Percentiles rank a stretch among this genome's conserved stretches.
Conservation (phyloP, 257 asterid genomes). For the Anisodus acutangulus region DNA sequence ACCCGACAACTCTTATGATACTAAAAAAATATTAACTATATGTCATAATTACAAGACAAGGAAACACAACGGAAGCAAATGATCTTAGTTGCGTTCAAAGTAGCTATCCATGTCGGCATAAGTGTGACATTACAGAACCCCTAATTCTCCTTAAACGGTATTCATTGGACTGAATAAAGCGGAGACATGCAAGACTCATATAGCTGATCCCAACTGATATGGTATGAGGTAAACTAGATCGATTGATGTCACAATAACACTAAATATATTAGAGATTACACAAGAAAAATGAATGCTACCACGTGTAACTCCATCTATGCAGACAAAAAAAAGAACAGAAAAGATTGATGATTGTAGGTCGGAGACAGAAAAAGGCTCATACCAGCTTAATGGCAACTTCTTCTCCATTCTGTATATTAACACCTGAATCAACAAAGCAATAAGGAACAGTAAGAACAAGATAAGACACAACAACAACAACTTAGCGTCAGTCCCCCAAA, state of each 20-base stretch:
- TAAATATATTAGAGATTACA: not conserved
- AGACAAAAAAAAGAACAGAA: not conserved
- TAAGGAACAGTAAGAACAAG: slow-evolving; percentile 8
- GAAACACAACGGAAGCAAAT: not conserved
- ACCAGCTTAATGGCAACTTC: slow-evolving; percentile 95
- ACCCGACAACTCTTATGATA: not conserved
- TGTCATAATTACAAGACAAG: not conserved
- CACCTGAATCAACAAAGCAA: slow-evolving; percentile 54
- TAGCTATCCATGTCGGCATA: not conserved
- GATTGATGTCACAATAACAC: not conserved
- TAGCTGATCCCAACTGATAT: not conserved
- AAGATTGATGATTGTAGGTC: not conserved
- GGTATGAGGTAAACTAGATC: not conserved
- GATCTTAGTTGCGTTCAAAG: not conserved
- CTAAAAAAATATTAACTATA: not conserved
- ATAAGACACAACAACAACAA: not conserved
- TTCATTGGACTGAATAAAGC: not conserved
- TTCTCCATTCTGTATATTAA: slow-evolving; percentile 84
- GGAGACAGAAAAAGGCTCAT: slow-evolving; percentile 14
- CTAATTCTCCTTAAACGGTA: not conserved
- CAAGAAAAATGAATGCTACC: not conserved
- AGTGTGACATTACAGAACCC: not conserved
- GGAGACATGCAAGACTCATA: not conserved
- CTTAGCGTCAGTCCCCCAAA: no score
- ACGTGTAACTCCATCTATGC: not conserved